phyloP scores from a whole-genome alignment of 495 filamentous ascomycete species.

The Lineolata rhizophorae region DNA sequence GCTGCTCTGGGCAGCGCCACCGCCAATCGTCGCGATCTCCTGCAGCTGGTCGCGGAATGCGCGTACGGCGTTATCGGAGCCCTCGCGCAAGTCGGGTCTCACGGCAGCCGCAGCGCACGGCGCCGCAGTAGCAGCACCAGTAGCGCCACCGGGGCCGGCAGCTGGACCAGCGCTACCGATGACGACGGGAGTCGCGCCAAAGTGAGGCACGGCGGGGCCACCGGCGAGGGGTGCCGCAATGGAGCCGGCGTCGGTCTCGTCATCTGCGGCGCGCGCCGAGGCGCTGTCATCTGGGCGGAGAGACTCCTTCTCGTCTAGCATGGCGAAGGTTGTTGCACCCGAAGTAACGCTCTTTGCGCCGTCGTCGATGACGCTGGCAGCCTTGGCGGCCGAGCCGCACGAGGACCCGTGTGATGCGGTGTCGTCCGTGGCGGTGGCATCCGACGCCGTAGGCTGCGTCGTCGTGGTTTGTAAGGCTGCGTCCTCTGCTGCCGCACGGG shows the following conservation, averaged over 20 bases:
- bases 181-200: no score
- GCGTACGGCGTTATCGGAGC: slow-evolving; percentile 55
- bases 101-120: slow-evolving; percentile 48
- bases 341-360: slow-evolving; percentile 89
- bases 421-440: slow-evolving; percentile 12
- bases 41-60: slow-evolving; percentile 57
- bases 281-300: slow-evolving; percentile 85
- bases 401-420: slow-evolving; percentile 39
- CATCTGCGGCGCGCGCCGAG: slow-evolving; percentile 71
- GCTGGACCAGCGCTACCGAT: no score
- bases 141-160: no score
- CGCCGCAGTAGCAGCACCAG: no score
- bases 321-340: slow-evolving; percentile 59
- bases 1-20: no score
- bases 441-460: no score
- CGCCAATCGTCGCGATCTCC: slow-evolving; percentile 39
- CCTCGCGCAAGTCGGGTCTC: slow-evolving; percentile 48
- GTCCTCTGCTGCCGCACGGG: no score
- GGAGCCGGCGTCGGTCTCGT: no score
- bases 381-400: slow-evolving; percentile 48
- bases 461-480: no score
- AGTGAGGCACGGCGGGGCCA: no score
- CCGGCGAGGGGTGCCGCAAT: no score
- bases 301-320: slow-evolving; percentile 90
- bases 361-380: slow-evolving; percentile 68